These are phyloP conservation scores for Oryza glumipatula DNA, from an alignment of 176 grass and related monocot genomes.

Conservation along the genomic window DNA sequence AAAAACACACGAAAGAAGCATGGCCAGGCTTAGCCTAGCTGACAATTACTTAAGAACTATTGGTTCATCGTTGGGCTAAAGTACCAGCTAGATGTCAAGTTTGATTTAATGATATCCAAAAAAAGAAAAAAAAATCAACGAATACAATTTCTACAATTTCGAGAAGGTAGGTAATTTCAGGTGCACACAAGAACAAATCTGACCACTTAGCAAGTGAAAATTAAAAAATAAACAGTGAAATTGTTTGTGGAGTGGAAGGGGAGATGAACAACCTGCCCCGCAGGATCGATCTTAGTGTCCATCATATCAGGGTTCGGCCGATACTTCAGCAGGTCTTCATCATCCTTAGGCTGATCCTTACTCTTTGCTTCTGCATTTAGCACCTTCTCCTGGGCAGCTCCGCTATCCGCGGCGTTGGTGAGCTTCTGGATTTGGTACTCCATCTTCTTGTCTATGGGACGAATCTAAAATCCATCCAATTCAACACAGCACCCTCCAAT, in stretches of 20 bases:
- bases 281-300: slow-evolving; percentile 47
- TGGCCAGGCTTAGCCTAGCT: not conserved
- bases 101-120: not conserved
- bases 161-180: slow-evolving; percentile 1
- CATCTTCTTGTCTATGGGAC: slow-evolving; percentile 88
- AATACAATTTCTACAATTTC: not conserved
- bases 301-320: slow-evolving; percentile 77
- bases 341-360: slow-evolving; percentile 43
- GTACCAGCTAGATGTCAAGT: not conserved
- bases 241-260: not conserved
- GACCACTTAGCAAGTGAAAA: not conserved
- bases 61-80: not conserved
- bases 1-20: not conserved
- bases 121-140: not conserved
- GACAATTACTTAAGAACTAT: not conserved
- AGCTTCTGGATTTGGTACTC: slow-evolving; percentile 94
- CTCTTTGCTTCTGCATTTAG: slow-evolving; percentile 37
- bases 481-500: slow-evolving; percentile 16
- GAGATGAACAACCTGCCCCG: slow-evolving; percentile 40
- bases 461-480: slow-evolving; percentile 54
- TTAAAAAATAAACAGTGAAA: not conserved
- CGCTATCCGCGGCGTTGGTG: slow-evolving; percentile 57
- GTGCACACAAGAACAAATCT: not conserved
- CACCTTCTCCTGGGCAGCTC: slow-evolving; percentile 43
- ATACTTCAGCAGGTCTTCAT: slow-evolving; percentile 69